A percentile compares a stretch with the other conserved stretches of the same genome.
Conservation (phyloP, 306 rosid genomes). For the Castanopsis chinensis region DNA sequence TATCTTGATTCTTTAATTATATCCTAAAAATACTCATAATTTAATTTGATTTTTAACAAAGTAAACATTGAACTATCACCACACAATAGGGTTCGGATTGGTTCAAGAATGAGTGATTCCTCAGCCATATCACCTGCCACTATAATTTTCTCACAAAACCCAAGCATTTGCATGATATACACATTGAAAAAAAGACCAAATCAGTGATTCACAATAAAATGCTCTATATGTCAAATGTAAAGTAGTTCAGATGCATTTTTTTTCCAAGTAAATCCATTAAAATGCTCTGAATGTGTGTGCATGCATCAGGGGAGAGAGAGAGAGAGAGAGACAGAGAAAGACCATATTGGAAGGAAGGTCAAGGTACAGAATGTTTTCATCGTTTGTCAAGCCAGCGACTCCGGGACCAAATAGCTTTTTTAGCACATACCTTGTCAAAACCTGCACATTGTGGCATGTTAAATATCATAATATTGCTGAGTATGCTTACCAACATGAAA, state of each 20-base stretch:
- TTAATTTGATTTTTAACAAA: too few species aligned
- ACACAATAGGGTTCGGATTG: too few species aligned
- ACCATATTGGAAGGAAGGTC: conserved; percentile 98
- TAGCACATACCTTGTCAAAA: conserved; percentile 71
- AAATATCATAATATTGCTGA: conserved; percentile 14
- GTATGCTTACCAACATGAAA: neutral
- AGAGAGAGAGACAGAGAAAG: conserved; percentile 24
- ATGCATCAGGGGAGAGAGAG: neutral
- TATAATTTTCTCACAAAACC: neutral
- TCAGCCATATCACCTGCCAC: neutral
- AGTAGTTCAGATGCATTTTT: neutral
- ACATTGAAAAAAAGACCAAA: neutral
- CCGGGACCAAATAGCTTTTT: conserved; percentile 76
- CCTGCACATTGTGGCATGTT: conserved; percentile 37
- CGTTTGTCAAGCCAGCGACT: conserved; percentile 50
- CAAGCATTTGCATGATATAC: neutral
- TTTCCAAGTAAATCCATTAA: neutral
- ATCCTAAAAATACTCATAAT: too few species aligned
- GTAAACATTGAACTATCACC: too few species aligned
- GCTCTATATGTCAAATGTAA: neutral
- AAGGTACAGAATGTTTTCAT: conserved; percentile 56
- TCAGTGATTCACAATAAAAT: neutral
- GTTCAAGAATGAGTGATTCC: neutral
- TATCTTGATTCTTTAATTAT: too few species aligned
- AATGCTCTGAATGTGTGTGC: neutral